Evolutionary conservation across 305 asterid species (phyloP).

Genomic region (Solanum hybrid): DNA sequence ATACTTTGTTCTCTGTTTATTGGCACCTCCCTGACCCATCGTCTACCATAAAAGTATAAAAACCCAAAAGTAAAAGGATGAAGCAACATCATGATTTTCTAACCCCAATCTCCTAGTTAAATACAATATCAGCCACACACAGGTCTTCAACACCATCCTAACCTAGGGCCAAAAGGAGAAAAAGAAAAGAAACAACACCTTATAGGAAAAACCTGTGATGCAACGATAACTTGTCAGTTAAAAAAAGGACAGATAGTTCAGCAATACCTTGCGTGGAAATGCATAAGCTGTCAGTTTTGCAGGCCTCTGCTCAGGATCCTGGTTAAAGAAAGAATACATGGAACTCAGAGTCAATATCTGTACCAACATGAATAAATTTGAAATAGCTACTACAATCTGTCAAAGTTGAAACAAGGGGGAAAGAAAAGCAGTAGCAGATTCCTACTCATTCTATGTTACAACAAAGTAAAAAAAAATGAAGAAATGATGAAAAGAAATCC

Average conservation of each 20-base stretch:
- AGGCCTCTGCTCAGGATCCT: constrained; percentile 33
- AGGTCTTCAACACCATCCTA: neutral
- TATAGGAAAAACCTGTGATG: neutral
- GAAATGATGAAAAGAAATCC: neutral
- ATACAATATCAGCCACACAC: neutral
- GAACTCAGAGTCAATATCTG: neutral
- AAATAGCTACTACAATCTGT: neutral
- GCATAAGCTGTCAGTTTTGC: constrained; percentile 50
- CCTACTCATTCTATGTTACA: neutral
- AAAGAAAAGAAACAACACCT: constrained; percentile 1
- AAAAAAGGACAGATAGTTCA: neutral
- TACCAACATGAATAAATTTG: neutral
- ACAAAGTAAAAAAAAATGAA: neutral
- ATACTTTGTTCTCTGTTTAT: neutral
- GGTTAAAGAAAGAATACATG: neutral
- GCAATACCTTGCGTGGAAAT: constrained; percentile 56
- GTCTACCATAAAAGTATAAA: neutral
- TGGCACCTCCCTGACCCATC: neutral
- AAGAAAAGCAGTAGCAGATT: neutral
- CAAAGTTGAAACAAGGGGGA: neutral
- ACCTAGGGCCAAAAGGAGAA: neutral
- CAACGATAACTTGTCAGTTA: neutral
- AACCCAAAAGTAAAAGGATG: neutral
- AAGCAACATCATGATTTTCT: neutral
- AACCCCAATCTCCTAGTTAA: neutral